Base-by-base conservation (phyloP, 2,329 filamentous ascomycete genomes). In the Calonectria henricotiae region DNA sequence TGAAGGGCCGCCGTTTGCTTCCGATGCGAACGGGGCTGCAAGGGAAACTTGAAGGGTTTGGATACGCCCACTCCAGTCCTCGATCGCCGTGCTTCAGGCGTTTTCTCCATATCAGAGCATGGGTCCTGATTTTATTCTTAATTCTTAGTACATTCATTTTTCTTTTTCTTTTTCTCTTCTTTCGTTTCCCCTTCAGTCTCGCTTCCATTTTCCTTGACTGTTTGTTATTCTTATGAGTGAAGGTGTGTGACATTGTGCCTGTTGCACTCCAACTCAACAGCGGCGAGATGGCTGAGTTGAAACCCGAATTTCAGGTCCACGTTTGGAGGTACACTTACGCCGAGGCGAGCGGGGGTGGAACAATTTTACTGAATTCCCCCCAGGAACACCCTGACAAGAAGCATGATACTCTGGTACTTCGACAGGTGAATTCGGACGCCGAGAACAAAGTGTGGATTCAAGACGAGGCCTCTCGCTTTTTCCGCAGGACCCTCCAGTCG, bases 281-380 rank as follows among this genome's bases (percentile, higher is more conserved):
- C 44, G n/a, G n/a, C 58, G 37, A 37, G 15, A 73, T 73, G 71
- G 62, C 67, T 20, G 69, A 73, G 20, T 35, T 68, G 60, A 65
- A 73, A 43, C 69, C 69, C 13, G 66, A 70, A 37, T 74, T 69
- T 25, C 60, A 62, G 44, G 55, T 74, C 35, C 71, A 47, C 39
- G 68, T 72, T 27, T 75, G 68, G 71, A 73, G 65, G 55, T 74
- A 68, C 49, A 68, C 69, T 7, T 74, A 73, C 62, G 64, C 49
- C 4, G 54, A 63, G 15, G 61, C 58, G 8, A 55, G 43, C 6
- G 69, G 39, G 6, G 60, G 54, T 4, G 65, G 62, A 13, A 37
- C 41, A n/a, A 71, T 73, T 62, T 46, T 72, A 17, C 65, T 72
- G 15, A 62, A 71, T 58, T 72, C 73, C n/a, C 71, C 73, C 17